These are phyloP conservation scores for Penicillium simplicissimum DNA, from an alignment of 495 filamentous ascomycete genomes.

Conservation along the genomic window DNA sequence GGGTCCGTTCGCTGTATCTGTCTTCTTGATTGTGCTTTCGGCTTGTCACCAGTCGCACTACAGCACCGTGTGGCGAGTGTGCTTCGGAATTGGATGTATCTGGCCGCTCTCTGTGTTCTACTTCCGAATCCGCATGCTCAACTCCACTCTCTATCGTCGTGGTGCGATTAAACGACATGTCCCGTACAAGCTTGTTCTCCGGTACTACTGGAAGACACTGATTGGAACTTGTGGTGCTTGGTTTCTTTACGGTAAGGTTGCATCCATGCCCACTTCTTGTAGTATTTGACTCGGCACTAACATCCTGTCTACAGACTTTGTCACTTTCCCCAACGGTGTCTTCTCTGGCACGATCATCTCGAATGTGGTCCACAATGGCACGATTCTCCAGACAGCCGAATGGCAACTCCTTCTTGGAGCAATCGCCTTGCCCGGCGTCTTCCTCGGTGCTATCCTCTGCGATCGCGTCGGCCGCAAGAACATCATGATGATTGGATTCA, in stretches of 20 bases:
- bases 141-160: slow-evolving; percentile 51
- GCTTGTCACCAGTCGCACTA: slow-evolving; percentile 41
- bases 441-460: slow-evolving; percentile 51
- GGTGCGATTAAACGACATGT: slow-evolving; percentile 49
- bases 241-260: slow-evolving; percentile 49
- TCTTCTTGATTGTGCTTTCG: slow-evolving; percentile 51
- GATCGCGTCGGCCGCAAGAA: slow-evolving; percentile 49
- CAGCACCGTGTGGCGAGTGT: slow-evolving; percentile 52
- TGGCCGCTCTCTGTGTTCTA: slow-evolving; percentile 53
- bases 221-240: slow-evolving; percentile 51
- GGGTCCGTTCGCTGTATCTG: slow-evolving; percentile 47
- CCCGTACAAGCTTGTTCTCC: slow-evolving; percentile 45
- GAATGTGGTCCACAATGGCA: slow-evolving; percentile 38
- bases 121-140: slow-evolving; percentile 55
- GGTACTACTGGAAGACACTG: slow-evolving; percentile 51
- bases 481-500: slow-evolving; percentile 57
- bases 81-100: slow-evolving; percentile 53
- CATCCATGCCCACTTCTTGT: neutral
- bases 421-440: slow-evolving; percentile 49
- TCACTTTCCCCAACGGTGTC: slow-evolving; percentile 51
- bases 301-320: slow-evolving; percentile 22
- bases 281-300: neutral
- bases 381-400: slow-evolving; percentile 42
- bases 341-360: slow-evolving; percentile 53
- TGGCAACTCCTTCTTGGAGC: slow-evolving; percentile 53